These are phyloP conservation scores for Erysimum cheiranthoides DNA, from an alignment of 345 rosid species.

Conservation along the genomic window DNA sequence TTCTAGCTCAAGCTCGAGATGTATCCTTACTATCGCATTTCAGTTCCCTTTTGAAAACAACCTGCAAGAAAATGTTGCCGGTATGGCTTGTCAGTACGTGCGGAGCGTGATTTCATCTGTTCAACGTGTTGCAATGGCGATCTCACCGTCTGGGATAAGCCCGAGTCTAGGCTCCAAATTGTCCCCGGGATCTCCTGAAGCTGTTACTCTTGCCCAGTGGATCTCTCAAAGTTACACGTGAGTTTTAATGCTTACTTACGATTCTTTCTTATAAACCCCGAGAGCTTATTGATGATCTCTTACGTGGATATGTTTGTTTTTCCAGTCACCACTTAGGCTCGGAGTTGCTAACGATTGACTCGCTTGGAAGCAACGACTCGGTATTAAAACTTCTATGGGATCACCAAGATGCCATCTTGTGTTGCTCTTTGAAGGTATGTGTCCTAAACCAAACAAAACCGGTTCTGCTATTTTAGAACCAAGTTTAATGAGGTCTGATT, in stretches of 20 bases:
- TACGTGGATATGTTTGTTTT: not conserved
- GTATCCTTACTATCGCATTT: conserved; percentile 95
- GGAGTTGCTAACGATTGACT: conserved; percentile 69
- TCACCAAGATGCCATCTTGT: conserved; percentile 88
- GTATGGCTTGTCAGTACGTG: conserved; percentile 94
- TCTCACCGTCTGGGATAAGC: conserved; percentile 82
- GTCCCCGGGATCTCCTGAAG: conserved; percentile 93
- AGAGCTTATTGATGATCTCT: conserved; percentile 1
- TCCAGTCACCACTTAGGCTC: conserved; percentile 75
- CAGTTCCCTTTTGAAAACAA: conserved; percentile 93
- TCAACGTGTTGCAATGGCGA: conserved; percentile 96
- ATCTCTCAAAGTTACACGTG: conserved; percentile 86
- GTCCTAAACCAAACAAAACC: not conserved
- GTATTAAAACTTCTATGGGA: conserved; percentile 84
- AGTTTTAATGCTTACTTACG: conserved; percentile 36
- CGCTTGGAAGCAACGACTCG: conserved; percentile 58
- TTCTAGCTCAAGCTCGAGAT: conserved; percentile 59
- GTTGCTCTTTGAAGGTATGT: conserved; percentile 87
- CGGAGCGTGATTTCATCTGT: conserved; percentile 91
- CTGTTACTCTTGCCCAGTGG: conserved; percentile 90
- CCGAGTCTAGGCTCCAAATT: conserved; percentile 73
- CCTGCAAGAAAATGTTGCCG: conserved; percentile 89
- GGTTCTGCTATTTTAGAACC: not conserved
- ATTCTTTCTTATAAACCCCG: conserved; percentile 3
- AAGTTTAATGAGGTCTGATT: not conserved